A percentile compares a stretch with the other conserved stretches of the same genome.
These are phyloP conservation scores for Opeltia flavorubescens DNA, from an alignment of 495 filamentous ascomycete genomes.

Conservation along the genomic window DNA sequence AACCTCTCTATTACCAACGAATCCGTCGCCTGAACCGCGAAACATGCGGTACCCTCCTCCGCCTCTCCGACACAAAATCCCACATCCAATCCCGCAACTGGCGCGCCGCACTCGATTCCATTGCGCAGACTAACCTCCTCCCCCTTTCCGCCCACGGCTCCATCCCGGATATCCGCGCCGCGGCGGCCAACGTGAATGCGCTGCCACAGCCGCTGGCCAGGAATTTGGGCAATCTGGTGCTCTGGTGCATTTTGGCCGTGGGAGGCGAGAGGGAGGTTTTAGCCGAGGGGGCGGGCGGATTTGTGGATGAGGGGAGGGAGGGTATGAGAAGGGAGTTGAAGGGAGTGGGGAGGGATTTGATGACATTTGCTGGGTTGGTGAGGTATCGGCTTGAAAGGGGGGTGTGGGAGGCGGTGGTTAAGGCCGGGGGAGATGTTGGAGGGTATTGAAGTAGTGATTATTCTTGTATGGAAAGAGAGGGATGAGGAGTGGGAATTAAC, in stretches of 20 bases:
- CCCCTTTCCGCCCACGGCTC: conserved; percentile 58
- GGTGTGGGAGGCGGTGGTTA: conserved; percentile 70
- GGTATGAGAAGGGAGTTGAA: conserved; percentile 56
- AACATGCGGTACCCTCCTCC: conserved; percentile 55
- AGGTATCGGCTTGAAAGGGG: conserved; percentile 67
- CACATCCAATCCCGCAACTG: conserved; percentile 56
- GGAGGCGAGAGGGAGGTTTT: conserved; percentile 57
- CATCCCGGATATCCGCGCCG: conserved; percentile 55
- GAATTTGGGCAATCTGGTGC: conserved; percentile 75
- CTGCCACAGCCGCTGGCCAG: conserved; percentile 64
- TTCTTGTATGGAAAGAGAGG: neutral
- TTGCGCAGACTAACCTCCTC: conserved; percentile 58
- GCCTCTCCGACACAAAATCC: conserved; percentile 63
- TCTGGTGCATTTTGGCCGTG: conserved; percentile 85
- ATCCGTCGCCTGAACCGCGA: conserved; percentile 53
- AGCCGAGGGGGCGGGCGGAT: conserved; percentile 40
- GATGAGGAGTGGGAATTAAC: neutral
- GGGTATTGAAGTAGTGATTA: conserved; percentile 28
- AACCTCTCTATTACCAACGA: conserved; percentile 56
- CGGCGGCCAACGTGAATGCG: conserved; percentile 60
- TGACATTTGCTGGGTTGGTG: conserved; percentile 88
- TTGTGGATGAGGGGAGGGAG: conserved; percentile 27
- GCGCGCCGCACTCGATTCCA: conserved; percentile 64
- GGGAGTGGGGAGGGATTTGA: conserved; percentile 70
- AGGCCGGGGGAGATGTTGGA: conserved; percentile 56